A percentile compares a stretch with the other conserved stretches of the same genome.
Conservation (phyloP, 805 yeast genomes). For the Saccharomycopsis sp. region DNA sequence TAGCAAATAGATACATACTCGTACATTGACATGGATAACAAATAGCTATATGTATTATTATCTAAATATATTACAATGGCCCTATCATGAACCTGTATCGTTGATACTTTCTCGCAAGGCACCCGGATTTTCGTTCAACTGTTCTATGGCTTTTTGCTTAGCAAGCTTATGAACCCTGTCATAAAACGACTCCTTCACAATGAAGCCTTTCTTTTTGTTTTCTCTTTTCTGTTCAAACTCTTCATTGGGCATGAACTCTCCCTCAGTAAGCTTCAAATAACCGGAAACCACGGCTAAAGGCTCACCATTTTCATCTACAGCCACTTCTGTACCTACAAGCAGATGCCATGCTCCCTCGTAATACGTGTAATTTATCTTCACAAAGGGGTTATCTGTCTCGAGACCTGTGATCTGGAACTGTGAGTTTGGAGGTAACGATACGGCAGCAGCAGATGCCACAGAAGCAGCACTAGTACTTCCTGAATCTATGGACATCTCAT, state of each 20-base stretch:
- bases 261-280: slow-evolving; percentile 13
- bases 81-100: slow-evolving; percentile 15
- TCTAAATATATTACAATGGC: neutral
- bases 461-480: slow-evolving; percentile 27
- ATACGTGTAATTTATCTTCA: slow-evolving; percentile 48
- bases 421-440: slow-evolving; percentile 27
- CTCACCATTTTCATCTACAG: slow-evolving; percentile 25
- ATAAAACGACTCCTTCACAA: neutral
- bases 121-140: neutral
- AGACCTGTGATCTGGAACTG: slow-evolving; percentile 52
- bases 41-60: too few species aligned
- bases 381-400: slow-evolving; percentile 46
- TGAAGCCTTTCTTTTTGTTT: neutral
- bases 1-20: neutral
- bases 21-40: too few species aligned
- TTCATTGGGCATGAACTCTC: slow-evolving; percentile 9
- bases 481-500: slow-evolving; percentile 27
- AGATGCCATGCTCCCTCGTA: slow-evolving; percentile 74
- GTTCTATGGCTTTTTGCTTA: neutral
- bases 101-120: neutral
- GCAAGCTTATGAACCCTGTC: neutral
- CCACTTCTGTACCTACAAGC: slow-evolving; percentile 71
- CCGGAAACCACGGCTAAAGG: slow-evolving; percentile 16
- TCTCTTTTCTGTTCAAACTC: neutral
- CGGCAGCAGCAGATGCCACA: neutral